Evolutionary conservation across 177 flowering plant genomes (phyloP).

Genomic region (Vitis hybrid): DNA sequence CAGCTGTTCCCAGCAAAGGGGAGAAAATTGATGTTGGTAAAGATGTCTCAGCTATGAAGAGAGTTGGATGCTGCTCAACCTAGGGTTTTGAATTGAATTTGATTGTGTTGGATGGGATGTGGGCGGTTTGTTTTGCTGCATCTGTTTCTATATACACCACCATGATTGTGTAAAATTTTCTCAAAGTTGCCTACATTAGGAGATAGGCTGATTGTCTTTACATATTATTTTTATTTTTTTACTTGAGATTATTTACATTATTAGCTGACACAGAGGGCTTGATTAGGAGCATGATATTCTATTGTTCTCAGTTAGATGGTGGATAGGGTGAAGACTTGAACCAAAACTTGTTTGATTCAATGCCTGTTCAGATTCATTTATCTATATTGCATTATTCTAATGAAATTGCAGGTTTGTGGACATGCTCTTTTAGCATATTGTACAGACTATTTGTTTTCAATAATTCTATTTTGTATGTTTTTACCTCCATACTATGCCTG

Average conservation of each 20-base stretch:
- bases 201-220: background rate
- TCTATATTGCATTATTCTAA: no score
- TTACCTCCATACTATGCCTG: no score
- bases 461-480: no score
- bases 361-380: no score
- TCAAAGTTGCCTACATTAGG: constrained; percentile 11
- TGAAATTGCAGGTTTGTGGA: no score
- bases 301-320: constrained; percentile 1
- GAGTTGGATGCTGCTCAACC: constrained; percentile 66
- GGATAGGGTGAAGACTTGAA: background rate
- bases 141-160: constrained; percentile 4
- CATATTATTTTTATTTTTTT: constrained; percentile 1
- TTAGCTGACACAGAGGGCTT: background rate
- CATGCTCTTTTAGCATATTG: no score
- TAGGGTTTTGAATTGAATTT: constrained; percentile 20
- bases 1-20: constrained; percentile 52
- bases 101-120: constrained; percentile 8
- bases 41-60: constrained; percentile 61
- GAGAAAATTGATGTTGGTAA: constrained; percentile 67
- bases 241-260: background rate
- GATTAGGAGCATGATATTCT: constrained; percentile 9
- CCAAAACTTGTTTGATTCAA: background rate
- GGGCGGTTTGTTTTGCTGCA: constrained; percentile 13
- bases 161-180: constrained; percentile 22
- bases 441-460: no score